These are phyloP conservation scores for Zygotorulaspora florentina DNA, from an alignment of 805 yeast species.

Conservation along the genomic window DNA sequence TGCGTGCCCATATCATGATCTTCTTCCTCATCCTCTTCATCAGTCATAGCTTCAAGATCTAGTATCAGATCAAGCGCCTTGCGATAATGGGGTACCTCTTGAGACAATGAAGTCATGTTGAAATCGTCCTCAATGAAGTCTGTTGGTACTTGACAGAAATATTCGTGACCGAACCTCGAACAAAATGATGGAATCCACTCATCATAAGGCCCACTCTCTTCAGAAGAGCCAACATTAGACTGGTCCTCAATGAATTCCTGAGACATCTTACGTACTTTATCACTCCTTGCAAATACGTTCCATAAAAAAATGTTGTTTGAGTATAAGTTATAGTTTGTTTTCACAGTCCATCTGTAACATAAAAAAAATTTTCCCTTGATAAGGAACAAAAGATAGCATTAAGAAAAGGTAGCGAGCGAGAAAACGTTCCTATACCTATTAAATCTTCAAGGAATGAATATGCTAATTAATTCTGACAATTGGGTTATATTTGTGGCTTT, in stretches of 20 bases:
- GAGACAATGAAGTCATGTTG: slow-evolving; percentile 83
- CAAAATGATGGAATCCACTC: slow-evolving; percentile 85
- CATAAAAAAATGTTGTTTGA: background rate
- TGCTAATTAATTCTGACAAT: slow-evolving; percentile 10
- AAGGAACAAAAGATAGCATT: background rate
- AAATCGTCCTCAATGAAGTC: slow-evolving; percentile 96
- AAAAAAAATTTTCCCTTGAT: slow-evolving; percentile 2
- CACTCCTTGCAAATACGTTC: background rate
- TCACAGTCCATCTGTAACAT: background rate
- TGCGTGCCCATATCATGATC: slow-evolving; percentile 17
- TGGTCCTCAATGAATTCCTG: slow-evolving; percentile 25
- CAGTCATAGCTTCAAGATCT: slow-evolving; percentile 63
- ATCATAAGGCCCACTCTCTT: slow-evolving; percentile 38
- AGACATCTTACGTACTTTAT: slow-evolving; percentile 14
- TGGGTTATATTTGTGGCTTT: slow-evolving; percentile 21
- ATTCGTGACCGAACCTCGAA: slow-evolving; percentile 77
- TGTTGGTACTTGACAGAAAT: slow-evolving; percentile 84
- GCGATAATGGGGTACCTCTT: slow-evolving; percentile 83
- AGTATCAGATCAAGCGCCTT: slow-evolving; percentile 88
- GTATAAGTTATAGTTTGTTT: background rate
- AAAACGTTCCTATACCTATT: background rate
- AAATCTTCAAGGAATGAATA: background rate
- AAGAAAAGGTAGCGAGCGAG: background rate
- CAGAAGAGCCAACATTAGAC: slow-evolving; percentile 21
- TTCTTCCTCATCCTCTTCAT: slow-evolving; percentile 31